Evolutionary conservation across 768 basidiomycete species (phyloP).

Genomic region (Leucosporidium creatinivorum): DNA sequence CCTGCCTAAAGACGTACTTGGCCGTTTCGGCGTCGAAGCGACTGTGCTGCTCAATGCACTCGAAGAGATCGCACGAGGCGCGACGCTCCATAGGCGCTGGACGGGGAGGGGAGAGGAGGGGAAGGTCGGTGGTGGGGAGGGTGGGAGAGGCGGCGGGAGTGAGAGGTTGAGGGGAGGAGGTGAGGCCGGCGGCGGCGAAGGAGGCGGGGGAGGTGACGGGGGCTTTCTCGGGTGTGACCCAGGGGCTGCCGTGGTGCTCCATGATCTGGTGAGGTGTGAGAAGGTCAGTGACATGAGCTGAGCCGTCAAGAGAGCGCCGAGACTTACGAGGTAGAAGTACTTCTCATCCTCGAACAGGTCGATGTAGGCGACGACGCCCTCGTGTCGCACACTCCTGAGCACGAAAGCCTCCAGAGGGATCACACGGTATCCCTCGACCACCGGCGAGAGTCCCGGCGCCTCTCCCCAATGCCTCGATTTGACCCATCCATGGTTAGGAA

Average conservation of each 20-base stretch:
- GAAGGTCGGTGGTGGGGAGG: neutral
- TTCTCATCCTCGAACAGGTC: conserved; percentile 74
- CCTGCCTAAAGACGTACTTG: conserved; percentile 74
- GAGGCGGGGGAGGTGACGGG: conserved; percentile 2
- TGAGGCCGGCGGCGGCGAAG: conserved; percentile 19
- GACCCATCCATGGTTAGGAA: conserved; percentile 39
- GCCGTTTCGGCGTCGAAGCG: conserved; percentile 71
- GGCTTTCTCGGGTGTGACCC: conserved; percentile 45
- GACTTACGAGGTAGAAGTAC: conserved; percentile 78
- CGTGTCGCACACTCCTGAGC: conserved; percentile 64
- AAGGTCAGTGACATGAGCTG: neutral
- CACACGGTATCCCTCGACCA: conserved; percentile 25
- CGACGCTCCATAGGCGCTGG: conserved; percentile 52
- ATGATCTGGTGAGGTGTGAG: conserved; percentile 27
- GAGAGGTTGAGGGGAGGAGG: neutral
- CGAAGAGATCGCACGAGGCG: conserved; percentile 84
- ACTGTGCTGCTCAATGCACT: conserved; percentile 86
- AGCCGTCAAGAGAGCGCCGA: neutral
- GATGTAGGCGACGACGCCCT: conserved; percentile 72
- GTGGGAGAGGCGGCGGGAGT: conserved; percentile 8
- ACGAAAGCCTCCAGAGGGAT: conserved; percentile 78
- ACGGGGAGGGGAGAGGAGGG: conserved; percentile 13
- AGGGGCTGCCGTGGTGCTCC: conserved; percentile 86
- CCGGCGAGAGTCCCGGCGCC: conserved; percentile 6
- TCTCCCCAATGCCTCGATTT: conserved; percentile 24